Conservation (phyloP, 2,329 filamentous ascomycete species). For the Lachnellula arida region DNA sequence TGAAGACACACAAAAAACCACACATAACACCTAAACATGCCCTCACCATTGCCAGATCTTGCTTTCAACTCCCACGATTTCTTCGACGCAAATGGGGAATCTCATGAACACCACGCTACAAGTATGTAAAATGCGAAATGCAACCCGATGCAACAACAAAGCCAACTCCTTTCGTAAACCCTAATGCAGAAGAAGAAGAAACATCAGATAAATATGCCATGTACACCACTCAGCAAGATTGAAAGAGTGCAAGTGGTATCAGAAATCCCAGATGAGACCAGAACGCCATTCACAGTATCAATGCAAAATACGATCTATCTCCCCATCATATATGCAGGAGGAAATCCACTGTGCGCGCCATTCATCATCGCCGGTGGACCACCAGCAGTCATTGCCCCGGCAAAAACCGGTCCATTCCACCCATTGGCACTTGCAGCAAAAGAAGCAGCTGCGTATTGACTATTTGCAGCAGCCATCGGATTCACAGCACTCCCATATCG, state of each 20-base stretch:
- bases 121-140: constrained; percentile 29
- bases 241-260: constrained; percentile 17
- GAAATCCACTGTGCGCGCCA: constrained; percentile 28
- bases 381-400: constrained; percentile 29
- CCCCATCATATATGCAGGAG: constrained; percentile 35
- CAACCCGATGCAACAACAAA: constrained; percentile 27
- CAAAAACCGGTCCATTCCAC: constrained; percentile 27
- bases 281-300: constrained; percentile 18
- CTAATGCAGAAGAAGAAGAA: constrained; percentile 12
- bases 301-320: constrained; percentile 24
- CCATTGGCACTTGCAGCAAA: constrained; percentile 24
- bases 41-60: constrained; percentile 24
- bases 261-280: constrained; percentile 10
- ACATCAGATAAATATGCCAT: constrained; percentile 16
- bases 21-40: constrained; percentile 28
- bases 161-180: constrained; percentile 26
- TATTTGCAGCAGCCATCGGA: constrained; percentile 18
- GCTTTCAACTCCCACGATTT: constrained; percentile 30
- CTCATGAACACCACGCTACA: constrained; percentile 33
- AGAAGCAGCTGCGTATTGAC: constrained; percentile 23
- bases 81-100: constrained; percentile 32
- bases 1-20: constrained; percentile 16
- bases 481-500: constrained; percentile 24
- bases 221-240: constrained; percentile 7
- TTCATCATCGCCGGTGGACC: constrained; percentile 27